phyloP scores from a whole-genome alignment of 805 yeast genomes.

The Saccharomycopsis capsularis region DNA sequence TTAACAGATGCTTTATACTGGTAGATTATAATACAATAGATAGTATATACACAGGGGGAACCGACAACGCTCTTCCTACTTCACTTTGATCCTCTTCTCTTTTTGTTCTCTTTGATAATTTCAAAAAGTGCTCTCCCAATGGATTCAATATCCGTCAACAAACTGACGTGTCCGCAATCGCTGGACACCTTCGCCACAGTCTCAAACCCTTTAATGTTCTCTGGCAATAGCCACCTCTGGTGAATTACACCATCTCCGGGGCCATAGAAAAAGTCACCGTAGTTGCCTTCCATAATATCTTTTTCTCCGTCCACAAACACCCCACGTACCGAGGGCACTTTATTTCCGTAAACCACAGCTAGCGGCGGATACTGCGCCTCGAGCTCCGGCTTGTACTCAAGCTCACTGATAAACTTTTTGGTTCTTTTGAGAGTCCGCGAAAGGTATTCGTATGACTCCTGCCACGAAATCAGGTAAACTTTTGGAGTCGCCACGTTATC shows the following conservation, averaged over 20 bases:
- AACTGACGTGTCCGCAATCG: slow-evolving; percentile 68
- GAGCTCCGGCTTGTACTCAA: slow-evolving; percentile 42
- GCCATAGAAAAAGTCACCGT: slow-evolving; percentile 72
- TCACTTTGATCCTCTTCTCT: too few relatives aligned
- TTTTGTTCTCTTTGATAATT: too few relatives aligned
- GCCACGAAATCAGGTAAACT: slow-evolving; percentile 27
- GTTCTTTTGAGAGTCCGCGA: slow-evolving; percentile 53
- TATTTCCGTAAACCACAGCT: slow-evolving; percentile 73
- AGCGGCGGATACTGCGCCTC: slow-evolving; percentile 65
- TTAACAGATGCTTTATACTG: too few relatives aligned
- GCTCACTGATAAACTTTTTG: slow-evolving; percentile 46
- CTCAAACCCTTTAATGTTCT: slow-evolving; percentile 57
- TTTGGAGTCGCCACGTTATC: too few relatives aligned
- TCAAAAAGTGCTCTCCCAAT: slow-evolving; percentile 68
- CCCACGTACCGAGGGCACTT: slow-evolving; percentile 80
- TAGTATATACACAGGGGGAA: too few relatives aligned
- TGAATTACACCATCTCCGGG: slow-evolving; percentile 94
- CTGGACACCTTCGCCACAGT: slow-evolving; percentile 62
- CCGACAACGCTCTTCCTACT: too few relatives aligned
- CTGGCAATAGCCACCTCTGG: slow-evolving; percentile 78
- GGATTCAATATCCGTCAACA: slow-evolving; percentile 65
- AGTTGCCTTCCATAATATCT: slow-evolving; percentile 64
- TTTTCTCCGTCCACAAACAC: slow-evolving; percentile 55
- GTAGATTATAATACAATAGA: too few relatives aligned
- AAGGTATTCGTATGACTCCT: slow-evolving; percentile 61